A percentile compares a stretch with the other conserved stretches of the same genome.
Evolutionary conservation across 2,329 filamentous ascomycete species (phyloP).

Genomic region (Boeremia lycopersici): DNA sequence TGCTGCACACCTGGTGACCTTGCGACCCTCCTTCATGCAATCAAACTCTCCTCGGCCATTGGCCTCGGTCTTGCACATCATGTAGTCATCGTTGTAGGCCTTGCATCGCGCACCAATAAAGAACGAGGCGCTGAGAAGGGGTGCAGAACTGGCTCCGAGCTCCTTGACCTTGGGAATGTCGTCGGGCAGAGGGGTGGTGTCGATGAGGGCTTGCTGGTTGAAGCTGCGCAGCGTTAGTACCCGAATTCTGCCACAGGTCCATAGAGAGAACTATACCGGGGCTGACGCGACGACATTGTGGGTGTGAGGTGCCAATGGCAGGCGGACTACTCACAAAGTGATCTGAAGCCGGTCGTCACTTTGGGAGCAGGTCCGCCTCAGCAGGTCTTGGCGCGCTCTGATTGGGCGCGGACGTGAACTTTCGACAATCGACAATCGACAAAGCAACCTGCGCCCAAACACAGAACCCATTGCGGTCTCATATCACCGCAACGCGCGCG

Average conservation of each 20-base stretch:
- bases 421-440: slow-evolving; percentile 20
- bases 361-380: slow-evolving; percentile 4
- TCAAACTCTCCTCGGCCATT: slow-evolving; percentile 90
- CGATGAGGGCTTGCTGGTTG: slow-evolving; percentile 90
- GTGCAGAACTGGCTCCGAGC: slow-evolving; percentile 90
- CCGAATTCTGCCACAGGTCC: slow-evolving; percentile 7
- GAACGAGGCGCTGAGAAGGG: slow-evolving; percentile 87
- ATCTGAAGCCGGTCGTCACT: slow-evolving; percentile 30
- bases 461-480: slow-evolving; percentile 10
- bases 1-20: slow-evolving; percentile 93
- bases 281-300: slow-evolving; percentile 66
- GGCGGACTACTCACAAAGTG: slow-evolving; percentile 35
- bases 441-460: slow-evolving; percentile 17
- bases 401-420: slow-evolving; percentile 19
- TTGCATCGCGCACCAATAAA: slow-evolving; percentile 97
- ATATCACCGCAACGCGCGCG: slow-evolving; percentile 18
- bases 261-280: slow-evolving; percentile 55
- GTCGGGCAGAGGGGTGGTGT: slow-evolving; percentile 93
- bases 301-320: slow-evolving; percentile 47
- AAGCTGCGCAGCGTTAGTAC: slow-evolving; percentile 66
- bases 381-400: slow-evolving; percentile 21
- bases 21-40: slow-evolving; percentile 93
- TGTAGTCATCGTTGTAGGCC: slow-evolving; percentile 97
- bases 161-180: slow-evolving; percentile 92
- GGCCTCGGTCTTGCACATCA: slow-evolving; percentile 98